Evolutionary conservation across 75 land plant genomes (phyloP).

Genomic region (Isoetes taiwanensis): DNA sequence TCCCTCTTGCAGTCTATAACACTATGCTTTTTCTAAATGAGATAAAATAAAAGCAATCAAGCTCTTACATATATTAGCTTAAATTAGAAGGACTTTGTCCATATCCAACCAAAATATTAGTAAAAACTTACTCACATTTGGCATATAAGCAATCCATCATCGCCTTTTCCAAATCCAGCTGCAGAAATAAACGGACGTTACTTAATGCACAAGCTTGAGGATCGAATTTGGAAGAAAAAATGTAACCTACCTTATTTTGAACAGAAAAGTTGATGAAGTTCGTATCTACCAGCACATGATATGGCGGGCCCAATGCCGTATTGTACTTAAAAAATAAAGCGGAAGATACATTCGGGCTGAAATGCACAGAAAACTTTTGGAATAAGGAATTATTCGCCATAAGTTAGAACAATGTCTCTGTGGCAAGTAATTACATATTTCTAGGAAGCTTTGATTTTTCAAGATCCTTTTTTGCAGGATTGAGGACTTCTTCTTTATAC

Average conservation of each 20-base stretch:
- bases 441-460: constrained; percentile 62
- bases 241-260: constrained; percentile 67
- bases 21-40: too few relatives aligned
- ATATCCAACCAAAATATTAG: too few relatives aligned
- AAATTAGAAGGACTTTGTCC: too few relatives aligned
- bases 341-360: constrained; percentile 81
- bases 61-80: too few relatives aligned
- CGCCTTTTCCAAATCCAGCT: constrained; percentile 93
- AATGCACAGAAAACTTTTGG: not conserved
- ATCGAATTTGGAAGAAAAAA: not conserved
- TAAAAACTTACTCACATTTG: constrained; percentile 97
- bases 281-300: constrained; percentile 86
- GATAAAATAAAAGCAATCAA: too few relatives aligned
- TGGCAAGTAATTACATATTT: constrained; percentile 48
- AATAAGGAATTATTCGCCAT: not conserved
- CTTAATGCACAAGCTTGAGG: not conserved
- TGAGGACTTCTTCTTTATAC: constrained; percentile 72
- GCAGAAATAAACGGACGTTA: constrained; percentile 15
- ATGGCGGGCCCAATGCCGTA: constrained; percentile 88
- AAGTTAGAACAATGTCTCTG: not conserved
- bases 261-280: constrained; percentile 99
- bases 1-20: too few relatives aligned
- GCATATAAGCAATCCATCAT: constrained; percentile 99
- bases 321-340: constrained; percentile 89
- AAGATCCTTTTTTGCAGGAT: constrained; percentile 58